These are phyloP conservation scores for Kodamaea plutei DNA, from an alignment of 1,139 yeast species.

Conservation along the genomic window DNA sequence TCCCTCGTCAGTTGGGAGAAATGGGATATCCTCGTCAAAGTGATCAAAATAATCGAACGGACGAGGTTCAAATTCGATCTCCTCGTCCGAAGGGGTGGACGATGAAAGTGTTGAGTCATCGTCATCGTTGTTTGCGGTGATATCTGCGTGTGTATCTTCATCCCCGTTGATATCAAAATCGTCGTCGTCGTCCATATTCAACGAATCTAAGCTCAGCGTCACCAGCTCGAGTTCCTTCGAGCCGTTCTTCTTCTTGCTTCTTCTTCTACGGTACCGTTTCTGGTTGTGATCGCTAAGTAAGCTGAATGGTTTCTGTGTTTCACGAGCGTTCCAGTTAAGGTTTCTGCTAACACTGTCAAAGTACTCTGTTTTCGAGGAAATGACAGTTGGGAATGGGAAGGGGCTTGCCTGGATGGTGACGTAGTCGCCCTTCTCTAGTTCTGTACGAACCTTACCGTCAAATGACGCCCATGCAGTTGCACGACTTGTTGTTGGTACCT, in stretches of 20 bases:
- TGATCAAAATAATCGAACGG: conserved; percentile 9
- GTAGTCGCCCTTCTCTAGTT: conserved; percentile 67
- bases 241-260: conserved; percentile 21
- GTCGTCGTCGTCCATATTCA: conserved; percentile 13
- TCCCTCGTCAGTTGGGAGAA: conserved; percentile 27
- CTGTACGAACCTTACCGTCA: conserved; percentile 78
- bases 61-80: conserved; percentile 7
- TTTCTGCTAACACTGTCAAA: conserved; percentile 80
- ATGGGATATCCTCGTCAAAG: conserved; percentile 16
- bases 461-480: conserved; percentile 89
- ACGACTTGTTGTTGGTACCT: conserved; percentile 65
- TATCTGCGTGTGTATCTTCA: conserved; percentile 1
- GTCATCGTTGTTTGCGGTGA: conserved; percentile 12
- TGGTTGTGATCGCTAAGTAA: conserved; percentile 46
- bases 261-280: conserved; percentile 24
- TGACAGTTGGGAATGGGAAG: conserved; percentile 82
- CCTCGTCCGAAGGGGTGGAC: conserved; percentile 15
- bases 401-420: conserved; percentile 76
- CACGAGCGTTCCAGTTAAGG: conserved; percentile 82
- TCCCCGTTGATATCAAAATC: conserved; percentile 27
- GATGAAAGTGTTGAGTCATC: conserved; percentile 12
- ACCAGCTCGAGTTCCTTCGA: conserved; percentile 1
- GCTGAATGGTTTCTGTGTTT: conserved; percentile 72
- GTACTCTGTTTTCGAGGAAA: conserved; percentile 70
- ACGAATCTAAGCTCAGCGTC: conserved; percentile 8